phyloP scores from a whole-genome alignment of 2,329 filamentous ascomycete genomes.

The Fonsecaea nubica region DNA sequence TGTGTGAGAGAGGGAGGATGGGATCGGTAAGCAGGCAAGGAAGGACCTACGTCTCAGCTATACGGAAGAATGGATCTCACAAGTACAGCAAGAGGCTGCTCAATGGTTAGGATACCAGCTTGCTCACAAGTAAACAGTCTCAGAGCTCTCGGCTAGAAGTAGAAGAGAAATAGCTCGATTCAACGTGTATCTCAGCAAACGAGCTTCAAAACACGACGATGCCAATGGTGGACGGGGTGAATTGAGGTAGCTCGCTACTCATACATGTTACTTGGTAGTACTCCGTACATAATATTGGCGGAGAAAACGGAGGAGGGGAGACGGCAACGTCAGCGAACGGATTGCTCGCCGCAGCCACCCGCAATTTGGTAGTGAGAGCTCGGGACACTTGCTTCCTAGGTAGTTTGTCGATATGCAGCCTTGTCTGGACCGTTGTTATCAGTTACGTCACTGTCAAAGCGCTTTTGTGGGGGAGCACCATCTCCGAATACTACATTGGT shows the following conservation, averaged over 20 bases:
- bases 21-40: not conserved
- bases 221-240: not conserved
- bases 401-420: not conserved
- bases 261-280: not conserved
- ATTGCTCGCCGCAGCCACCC: constrained; percentile 28
- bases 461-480: not conserved
- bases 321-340: constrained; percentile 36
- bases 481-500: too few relatives aligned
- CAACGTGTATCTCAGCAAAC: not conserved
- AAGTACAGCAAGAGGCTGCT: not conserved
- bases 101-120: not conserved
- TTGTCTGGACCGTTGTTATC: too few relatives aligned
- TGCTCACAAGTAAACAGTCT: not conserved
- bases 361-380: not conserved
- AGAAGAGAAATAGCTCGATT: not conserved
- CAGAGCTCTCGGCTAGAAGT: not conserved
- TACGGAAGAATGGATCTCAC: not conserved
- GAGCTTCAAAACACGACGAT: not conserved
- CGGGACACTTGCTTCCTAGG: too few relatives aligned
- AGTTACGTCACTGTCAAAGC: too few relatives aligned
- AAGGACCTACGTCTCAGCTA: not conserved
- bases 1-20: constrained; percentile 5
- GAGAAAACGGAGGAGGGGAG: not conserved
- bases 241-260: not conserved
- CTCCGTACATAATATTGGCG: not conserved